Evolutionary conservation across 2,329 filamentous ascomycete genomes (phyloP), one percentile per base, ranked within the genome.

Genomic region (Fusarium tricinctum): DNA sequence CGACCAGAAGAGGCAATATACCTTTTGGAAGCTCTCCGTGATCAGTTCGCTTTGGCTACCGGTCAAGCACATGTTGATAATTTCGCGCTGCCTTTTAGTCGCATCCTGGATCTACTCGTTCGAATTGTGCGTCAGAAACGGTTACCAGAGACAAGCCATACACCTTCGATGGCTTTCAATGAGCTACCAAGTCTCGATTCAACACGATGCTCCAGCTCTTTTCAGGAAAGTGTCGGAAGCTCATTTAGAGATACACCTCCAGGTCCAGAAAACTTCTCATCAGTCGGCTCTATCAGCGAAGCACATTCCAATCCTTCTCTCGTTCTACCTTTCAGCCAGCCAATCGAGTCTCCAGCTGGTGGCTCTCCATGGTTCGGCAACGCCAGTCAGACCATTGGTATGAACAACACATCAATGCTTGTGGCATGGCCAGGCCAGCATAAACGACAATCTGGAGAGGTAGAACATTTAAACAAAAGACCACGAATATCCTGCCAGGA

Each of bases 1-100:
- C 58, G 48, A 17, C 62, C 62, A 32, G 71, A 74, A 66, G 71
- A 74, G 63, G 71, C 74, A 69, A 68, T 74, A 15, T 45, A 52
- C n/a, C 54, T 74, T 15, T 50, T 74, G 19, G 71, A 74, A 45
- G 45, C 63, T n/a, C 58, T 74, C 14, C 68, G 71, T 8, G 70
- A 74, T 48, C 60, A 60, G 35, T 72, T 68, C 45, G 30, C 58
- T 23, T 53, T 50, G 8, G 58, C 58, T 22, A 66, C 58, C 7
- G 71, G 74, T 26, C 57, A 63, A 40, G 66, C 67, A 9, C 56
- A 66, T 39, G 32, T 60, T 10, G 68, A 70, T 40, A 74, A 71
- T 49, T 40, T 72, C 13, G 50, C 68, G 7, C 49, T 55, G 44
- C 74, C 57, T n/a, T 63, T 74, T 17, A 64, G 71, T 26, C 67